A percentile compares a stretch with the other conserved stretches of the same genome.
phyloP scores from a whole-genome alignment of 2,329 filamentous ascomycete genomes.

The Moelleriella libera region DNA sequence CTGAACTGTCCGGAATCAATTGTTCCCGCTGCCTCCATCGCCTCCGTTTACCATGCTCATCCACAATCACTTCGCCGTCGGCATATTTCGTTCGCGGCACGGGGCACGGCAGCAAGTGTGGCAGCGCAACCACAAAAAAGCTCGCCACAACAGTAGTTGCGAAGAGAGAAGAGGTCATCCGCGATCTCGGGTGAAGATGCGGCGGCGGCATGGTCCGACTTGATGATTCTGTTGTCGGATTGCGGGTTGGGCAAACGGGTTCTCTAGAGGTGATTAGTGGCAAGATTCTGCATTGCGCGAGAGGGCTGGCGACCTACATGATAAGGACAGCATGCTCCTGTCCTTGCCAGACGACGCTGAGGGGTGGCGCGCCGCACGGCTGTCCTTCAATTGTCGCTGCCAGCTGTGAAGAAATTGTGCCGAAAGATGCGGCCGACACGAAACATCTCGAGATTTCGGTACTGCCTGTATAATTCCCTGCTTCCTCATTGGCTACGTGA shows the following conservation, averaged over 20 bases:
- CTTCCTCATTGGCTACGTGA: too few species aligned
- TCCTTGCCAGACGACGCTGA: background rate
- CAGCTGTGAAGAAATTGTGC: background rate
- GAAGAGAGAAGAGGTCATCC: conserved; percentile 88
- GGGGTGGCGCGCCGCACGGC: background rate
- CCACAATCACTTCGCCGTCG: conserved; percentile 45
- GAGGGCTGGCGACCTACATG: conserved; percentile 6
- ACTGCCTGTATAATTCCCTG: too few species aligned
- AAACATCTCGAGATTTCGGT: too few species aligned
- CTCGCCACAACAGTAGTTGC: conserved; percentile 80
- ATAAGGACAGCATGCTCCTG: conserved; percentile 8
- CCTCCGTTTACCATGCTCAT: conserved; percentile 29
- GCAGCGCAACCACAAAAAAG: conserved; percentile 83
- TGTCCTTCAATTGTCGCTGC: background rate
- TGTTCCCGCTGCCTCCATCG: conserved; percentile 24
- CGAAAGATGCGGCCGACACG: too few species aligned
- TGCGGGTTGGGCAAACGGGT: background rate
- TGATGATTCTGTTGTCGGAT: conserved; percentile 1
- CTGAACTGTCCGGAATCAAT: conserved; percentile 20
- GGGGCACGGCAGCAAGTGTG: conserved; percentile 84
- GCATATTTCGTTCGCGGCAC: conserved; percentile 63
- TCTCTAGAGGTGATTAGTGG: conserved; percentile 3
- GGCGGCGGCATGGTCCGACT: conserved; percentile 57
- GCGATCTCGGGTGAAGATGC: conserved; percentile 84
- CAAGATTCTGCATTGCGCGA: background rate